Percentiles rank a stretch among this genome's conserved stretches.
Conservation (phyloP, 2,329 filamentous ascomycete genomes). For the Bipolaris oryzae region DNA sequence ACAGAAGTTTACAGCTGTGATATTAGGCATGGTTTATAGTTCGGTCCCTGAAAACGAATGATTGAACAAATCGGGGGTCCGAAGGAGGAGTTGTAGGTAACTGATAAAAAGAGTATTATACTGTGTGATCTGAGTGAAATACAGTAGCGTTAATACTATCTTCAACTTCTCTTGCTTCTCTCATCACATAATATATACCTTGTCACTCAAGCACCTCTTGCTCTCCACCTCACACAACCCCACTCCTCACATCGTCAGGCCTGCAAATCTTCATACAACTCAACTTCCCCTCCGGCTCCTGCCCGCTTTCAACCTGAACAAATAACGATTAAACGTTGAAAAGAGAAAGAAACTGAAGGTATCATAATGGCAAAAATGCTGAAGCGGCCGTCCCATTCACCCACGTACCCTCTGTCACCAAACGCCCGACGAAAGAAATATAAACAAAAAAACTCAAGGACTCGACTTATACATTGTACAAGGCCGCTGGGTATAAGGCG, state of each 20-base stretch:
- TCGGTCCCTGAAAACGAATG: background rate
- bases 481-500: conserved; percentile 13
- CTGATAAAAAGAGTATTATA: background rate
- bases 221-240: conserved; percentile 8
- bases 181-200: conserved; percentile 26
- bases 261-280: background rate
- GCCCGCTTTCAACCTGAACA: background rate
- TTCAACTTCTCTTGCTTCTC: conserved; percentile 39
- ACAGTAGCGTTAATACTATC: conserved; percentile 2
- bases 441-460: background rate
- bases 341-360: conserved; percentile 13
- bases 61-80: no score
- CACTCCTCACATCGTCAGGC: conserved; percentile 15
- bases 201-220: background rate
- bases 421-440: conserved; percentile 4
- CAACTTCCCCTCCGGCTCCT: background rate
- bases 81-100: background rate
- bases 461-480: conserved; percentile 4
- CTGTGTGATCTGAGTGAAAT: background rate
- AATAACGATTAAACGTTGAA: conserved; percentile 5
- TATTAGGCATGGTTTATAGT: background rate
- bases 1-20: background rate
- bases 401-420: background rate
- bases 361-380: conserved; percentile 6
- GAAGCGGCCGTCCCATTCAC: conserved; percentile 6